Conservation (phyloP, 2,329 filamentous ascomycete genomes). For the Paecilomyces sp. region DNA sequence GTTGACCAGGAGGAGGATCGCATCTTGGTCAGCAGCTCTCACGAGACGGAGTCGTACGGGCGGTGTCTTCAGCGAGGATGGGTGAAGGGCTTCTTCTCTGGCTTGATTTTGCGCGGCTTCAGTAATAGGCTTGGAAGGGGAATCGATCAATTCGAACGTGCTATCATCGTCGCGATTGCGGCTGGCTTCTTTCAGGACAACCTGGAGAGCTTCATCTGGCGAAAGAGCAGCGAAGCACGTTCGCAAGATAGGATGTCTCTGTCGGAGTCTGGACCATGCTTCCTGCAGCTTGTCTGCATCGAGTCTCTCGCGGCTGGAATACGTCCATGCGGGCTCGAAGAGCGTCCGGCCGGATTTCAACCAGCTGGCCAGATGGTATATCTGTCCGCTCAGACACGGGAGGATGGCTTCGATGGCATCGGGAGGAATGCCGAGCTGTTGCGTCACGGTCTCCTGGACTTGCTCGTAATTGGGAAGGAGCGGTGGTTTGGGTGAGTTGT, state of each 20-base stretch:
- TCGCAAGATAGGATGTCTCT: conserved; percentile 24
- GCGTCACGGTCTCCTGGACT: conserved; percentile 8
- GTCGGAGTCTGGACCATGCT: conserved; percentile 22
- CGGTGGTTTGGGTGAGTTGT: conserved; percentile 1
- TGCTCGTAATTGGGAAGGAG: conserved; percentile 8
- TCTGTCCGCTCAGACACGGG: conserved; percentile 26
- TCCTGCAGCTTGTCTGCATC: conserved; percentile 15
- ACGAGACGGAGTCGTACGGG: conserved; percentile 23
- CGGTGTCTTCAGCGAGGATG: conserved; percentile 23
- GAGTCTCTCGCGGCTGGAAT: conserved; percentile 15
- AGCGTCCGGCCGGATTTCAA: conserved; percentile 22
- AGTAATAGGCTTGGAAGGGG: conserved; percentile 2
- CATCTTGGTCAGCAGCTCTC: conserved; percentile 18
- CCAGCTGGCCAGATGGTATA: conserved; percentile 25
- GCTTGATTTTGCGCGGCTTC: conserved; percentile 13
- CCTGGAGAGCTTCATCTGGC: conserved; percentile 17
- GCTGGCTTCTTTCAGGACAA: conserved; percentile 19
- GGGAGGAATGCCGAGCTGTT: conserved; percentile 8
- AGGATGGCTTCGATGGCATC: conserved; percentile 18
- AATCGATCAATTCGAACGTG: conserved; percentile 16
- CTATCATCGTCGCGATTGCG: conserved; percentile 1
- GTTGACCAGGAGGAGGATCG: conserved; percentile 23
- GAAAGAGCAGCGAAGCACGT: conserved; percentile 24
- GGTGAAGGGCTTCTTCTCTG: conserved; percentile 13
- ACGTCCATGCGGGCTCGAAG: conserved; percentile 24